Conservation (phyloP, 306 rosid species). For the Adenanthera pavonina region DNA sequence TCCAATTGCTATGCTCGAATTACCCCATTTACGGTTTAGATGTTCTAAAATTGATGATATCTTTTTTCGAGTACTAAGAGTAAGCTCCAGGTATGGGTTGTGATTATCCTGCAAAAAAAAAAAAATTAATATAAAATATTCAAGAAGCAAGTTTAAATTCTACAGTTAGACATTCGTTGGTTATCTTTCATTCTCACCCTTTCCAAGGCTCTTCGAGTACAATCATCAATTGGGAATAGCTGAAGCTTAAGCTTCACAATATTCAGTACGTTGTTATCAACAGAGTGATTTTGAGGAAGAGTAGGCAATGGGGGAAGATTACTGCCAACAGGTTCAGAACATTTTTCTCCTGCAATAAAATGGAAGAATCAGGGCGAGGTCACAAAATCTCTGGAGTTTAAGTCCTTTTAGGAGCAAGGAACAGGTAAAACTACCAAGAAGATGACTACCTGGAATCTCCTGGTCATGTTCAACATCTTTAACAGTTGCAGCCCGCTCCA, state of each 20-base stretch:
- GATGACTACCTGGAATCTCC: slow-evolving; percentile 57
- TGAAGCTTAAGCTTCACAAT: slow-evolving; percentile 86
- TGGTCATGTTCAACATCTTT: slow-evolving; percentile 66
- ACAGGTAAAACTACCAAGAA: slow-evolving; percentile 29
- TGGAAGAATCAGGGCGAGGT: slow-evolving; percentile 36
- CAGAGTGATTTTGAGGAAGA: slow-evolving; percentile 59
- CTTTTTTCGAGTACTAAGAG: slow-evolving; percentile 86
- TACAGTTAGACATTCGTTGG: neutral
- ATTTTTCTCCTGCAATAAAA: slow-evolving; percentile 62
- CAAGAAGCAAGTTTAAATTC: slow-evolving; percentile 32
- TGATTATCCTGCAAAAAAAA: slow-evolving; percentile 71
- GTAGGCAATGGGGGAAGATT: slow-evolving; percentile 54
- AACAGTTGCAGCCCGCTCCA: slow-evolving; percentile 75
- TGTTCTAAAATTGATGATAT: slow-evolving; percentile 95
- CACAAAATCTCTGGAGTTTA: slow-evolving; percentile 20
- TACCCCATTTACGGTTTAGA: slow-evolving; percentile 96
- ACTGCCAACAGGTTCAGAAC: slow-evolving; percentile 51
- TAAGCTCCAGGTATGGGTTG: slow-evolving; percentile 95
- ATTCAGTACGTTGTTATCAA: slow-evolving; percentile 56
- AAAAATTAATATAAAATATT: slow-evolving; percentile 11
- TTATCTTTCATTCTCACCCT: slow-evolving; percentile 63
- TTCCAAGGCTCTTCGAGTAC: slow-evolving; percentile 92
- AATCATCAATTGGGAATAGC: slow-evolving; percentile 88
- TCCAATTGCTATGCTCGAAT: slow-evolving; percentile 84
- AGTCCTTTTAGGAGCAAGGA: slow-evolving; percentile 26